A percentile compares a stretch with the other conserved stretches of the same genome.
These are phyloP conservation scores for Brettanomyces custersianus DNA, from an alignment of 805 yeast genomes.

Conservation along the genomic window DNA sequence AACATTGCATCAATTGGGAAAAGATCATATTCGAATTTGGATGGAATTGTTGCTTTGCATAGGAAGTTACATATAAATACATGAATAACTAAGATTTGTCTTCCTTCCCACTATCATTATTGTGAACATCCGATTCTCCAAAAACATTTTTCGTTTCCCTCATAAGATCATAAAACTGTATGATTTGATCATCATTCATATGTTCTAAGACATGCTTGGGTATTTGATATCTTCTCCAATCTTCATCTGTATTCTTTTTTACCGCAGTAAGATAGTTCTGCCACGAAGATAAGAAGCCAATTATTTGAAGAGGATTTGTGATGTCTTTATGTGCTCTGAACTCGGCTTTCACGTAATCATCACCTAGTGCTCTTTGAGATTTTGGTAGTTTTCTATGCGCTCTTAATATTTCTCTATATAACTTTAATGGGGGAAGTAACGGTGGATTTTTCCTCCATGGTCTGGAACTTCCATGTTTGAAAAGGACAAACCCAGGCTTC, in stretches of 20 bases:
- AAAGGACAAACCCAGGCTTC: conserved; percentile 20
- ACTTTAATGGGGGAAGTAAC: conserved; percentile 70
- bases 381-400: conserved; percentile 67
- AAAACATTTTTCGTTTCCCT: conserved; percentile 49
- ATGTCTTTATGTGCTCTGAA: conserved; percentile 73
- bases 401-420: conserved; percentile 73
- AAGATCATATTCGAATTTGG: conserved; percentile 31
- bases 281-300: conserved; percentile 92
- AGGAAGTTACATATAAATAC: conserved; percentile 1
- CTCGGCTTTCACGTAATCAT: conserved; percentile 81
- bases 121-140: too few species aligned
- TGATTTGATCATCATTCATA: conserved; percentile 85
- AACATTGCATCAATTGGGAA: conserved; percentile 33
- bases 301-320: conserved; percentile 88
- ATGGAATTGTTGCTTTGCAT: conserved; percentile 29
- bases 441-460: conserved; percentile 28
- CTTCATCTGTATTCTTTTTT: conserved; percentile 34
- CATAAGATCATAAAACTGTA: conserved; percentile 75
- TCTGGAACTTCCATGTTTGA: conserved; percentile 19
- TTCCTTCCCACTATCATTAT: too few species aligned
- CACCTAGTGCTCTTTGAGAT: conserved; percentile 74
- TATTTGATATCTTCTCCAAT: conserved; percentile 57
- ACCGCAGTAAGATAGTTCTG: conserved; percentile 67
- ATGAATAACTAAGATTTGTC: too few species aligned
- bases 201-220: conserved; percentile 61